A percentile compares a stretch with the other conserved stretches of the same genome.
These are phyloP conservation scores for Pleurotus giganteus DNA, from an alignment of 768 basidiomycete species.

Conservation along the genomic window DNA sequence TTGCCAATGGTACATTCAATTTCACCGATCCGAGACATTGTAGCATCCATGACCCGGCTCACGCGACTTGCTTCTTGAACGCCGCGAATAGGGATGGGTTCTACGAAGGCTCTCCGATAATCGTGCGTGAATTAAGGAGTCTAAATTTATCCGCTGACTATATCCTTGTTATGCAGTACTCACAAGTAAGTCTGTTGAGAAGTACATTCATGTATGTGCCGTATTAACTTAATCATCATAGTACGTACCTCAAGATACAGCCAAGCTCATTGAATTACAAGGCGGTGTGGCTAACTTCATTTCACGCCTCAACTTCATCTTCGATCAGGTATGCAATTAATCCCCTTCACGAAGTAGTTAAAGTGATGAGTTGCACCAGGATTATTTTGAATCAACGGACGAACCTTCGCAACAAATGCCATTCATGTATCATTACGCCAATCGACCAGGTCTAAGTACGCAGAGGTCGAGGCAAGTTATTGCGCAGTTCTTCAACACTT, in stretches of 20 bases:
- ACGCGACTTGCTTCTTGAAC: slow-evolving; percentile 60
- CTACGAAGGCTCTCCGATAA: slow-evolving; percentile 62
- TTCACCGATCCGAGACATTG: slow-evolving; percentile 69
- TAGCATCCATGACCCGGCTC: slow-evolving; percentile 56
- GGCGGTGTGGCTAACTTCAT: slow-evolving; percentile 56
- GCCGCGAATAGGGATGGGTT: slow-evolving; percentile 57
- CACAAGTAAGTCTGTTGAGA: slow-evolving; percentile 38
- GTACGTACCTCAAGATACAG: slow-evolving; percentile 67
- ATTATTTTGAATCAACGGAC: slow-evolving; percentile 61
- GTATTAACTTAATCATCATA: slow-evolving; percentile 17
- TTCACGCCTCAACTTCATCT: slow-evolving; percentile 53
- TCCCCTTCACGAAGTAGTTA: neutral
- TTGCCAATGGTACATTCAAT: slow-evolving; percentile 55
- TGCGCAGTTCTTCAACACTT: slow-evolving; percentile 53
- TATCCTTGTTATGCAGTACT: slow-evolving; percentile 39
- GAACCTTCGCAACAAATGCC: slow-evolving; percentile 70
- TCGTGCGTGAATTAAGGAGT: slow-evolving; percentile 35
- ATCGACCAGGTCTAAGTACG: slow-evolving; percentile 57
- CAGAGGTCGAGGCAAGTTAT: slow-evolving; percentile 56
- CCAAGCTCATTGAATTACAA: slow-evolving; percentile 58
- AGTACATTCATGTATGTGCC: neutral
- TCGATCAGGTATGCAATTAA: slow-evolving; percentile 39
- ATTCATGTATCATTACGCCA: slow-evolving; percentile 69
- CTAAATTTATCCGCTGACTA: neutral
- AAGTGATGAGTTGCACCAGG: slow-evolving; percentile 23